Conservation (phyloP, 768 basidiomycete species). For the Wakefieldia striispora region DNA sequence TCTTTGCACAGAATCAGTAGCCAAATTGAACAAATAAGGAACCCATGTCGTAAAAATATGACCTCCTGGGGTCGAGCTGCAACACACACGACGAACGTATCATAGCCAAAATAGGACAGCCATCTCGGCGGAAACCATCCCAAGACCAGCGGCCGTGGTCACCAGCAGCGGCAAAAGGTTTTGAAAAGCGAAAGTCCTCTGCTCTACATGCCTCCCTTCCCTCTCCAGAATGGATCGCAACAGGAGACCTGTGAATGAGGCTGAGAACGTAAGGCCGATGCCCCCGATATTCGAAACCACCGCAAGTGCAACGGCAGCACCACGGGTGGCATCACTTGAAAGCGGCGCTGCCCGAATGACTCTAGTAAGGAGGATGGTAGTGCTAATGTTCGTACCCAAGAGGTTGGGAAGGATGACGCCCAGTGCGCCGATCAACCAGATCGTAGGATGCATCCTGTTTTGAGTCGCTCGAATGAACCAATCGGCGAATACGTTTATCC, state of each 20-base stretch:
- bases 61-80: too few species aligned
- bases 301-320: slow-evolving; percentile 72
- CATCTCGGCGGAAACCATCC: slow-evolving; percentile 77
- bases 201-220: slow-evolving; percentile 64
- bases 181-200: slow-evolving; percentile 66
- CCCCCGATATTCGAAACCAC: slow-evolving; percentile 90
- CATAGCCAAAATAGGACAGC: slow-evolving; percentile 47
- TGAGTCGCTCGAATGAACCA: slow-evolving; percentile 56
- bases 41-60: too few species aligned
- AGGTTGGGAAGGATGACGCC: slow-evolving; percentile 77
- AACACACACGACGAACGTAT: too few species aligned
- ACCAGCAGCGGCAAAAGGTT: slow-evolving; percentile 63
- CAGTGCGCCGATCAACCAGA: slow-evolving; percentile 69
- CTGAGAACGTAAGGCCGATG: slow-evolving; percentile 84
- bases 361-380: slow-evolving; percentile 85
- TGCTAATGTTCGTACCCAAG: slow-evolving; percentile 88
- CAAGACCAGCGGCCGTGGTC: slow-evolving; percentile 65
- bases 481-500: slow-evolving; percentile 78
- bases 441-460: slow-evolving; percentile 44
- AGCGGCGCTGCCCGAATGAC: slow-evolving; percentile 53
- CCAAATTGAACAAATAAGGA: too few species aligned
- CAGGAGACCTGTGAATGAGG: slow-evolving; percentile 83
- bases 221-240: slow-evolving; percentile 75
- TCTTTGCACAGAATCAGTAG: too few species aligned
- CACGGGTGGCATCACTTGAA: slow-evolving; percentile 40